Percentiles rank a stretch among this genome's conserved stretches.
phyloP scores from a whole-genome alignment of 106 monocot genomes.

The Allium fistulosum region DNA sequence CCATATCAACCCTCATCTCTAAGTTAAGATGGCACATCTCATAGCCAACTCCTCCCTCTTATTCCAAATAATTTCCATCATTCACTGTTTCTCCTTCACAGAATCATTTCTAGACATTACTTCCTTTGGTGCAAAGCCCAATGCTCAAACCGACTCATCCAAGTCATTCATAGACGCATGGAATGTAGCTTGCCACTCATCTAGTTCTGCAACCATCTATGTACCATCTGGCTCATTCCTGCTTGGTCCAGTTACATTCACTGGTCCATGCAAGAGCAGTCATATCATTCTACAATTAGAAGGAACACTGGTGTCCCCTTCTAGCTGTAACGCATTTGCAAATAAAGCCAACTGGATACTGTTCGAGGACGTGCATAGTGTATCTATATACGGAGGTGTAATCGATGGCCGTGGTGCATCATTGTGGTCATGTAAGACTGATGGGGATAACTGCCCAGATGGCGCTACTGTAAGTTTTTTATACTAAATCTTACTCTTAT shows the following conservation, averaged over 20 bases:
- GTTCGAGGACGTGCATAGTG: slow-evolving; percentile 39
- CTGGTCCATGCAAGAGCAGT: slow-evolving; percentile 42
- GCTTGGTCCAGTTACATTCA: slow-evolving; percentile 15
- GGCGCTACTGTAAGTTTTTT: slow-evolving; percentile 33
- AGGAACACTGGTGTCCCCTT: slow-evolving; percentile 36
- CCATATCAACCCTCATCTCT: too few species aligned
- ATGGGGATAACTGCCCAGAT: slow-evolving; percentile 22
- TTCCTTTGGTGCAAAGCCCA: slow-evolving; percentile 31
- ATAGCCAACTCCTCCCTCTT: not conserved
- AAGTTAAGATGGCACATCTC: not conserved
- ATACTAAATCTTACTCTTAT: too few species aligned
- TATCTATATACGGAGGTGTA: slow-evolving; percentile 40
- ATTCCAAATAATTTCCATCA: not conserved
- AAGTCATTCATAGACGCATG: slow-evolving; percentile 30
- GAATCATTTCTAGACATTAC: slow-evolving; percentile 12
- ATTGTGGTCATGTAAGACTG: slow-evolving; percentile 51
- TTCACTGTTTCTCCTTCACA: not conserved
- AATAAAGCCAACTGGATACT: slow-evolving; percentile 26
- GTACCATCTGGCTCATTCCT: slow-evolving; percentile 37
- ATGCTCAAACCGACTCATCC: slow-evolving; percentile 42
- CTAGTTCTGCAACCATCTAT: slow-evolving; percentile 21
- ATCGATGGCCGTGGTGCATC: slow-evolving; percentile 42
- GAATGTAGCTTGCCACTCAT: slow-evolving; percentile 35
- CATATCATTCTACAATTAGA: slow-evolving; percentile 29
- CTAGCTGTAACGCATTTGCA: not conserved